Percentiles rank a stretch among this genome's conserved stretches.
Evolutionary conservation across 371 early-diverging fungal genomes (phyloP).

Genomic region (Zopfochytrium polystomum): DNA sequence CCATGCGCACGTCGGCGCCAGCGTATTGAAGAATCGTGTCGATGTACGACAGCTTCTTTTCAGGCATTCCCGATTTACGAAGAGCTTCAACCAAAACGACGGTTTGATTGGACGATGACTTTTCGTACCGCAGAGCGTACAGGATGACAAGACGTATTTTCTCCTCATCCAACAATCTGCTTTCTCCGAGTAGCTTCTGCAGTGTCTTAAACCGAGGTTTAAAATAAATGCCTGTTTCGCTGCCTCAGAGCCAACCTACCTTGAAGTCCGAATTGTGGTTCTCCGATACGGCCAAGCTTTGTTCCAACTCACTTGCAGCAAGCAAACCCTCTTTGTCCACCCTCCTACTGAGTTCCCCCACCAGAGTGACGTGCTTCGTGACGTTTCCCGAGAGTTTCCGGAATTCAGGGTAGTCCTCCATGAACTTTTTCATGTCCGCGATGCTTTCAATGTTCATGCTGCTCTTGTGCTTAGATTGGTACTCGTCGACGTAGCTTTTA

Average conservation of each 20-base stretch:
- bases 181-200: constrained; percentile 63
- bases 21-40: constrained; percentile 74
- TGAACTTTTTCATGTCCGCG: constrained; percentile 95
- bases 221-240: too few relatives aligned
- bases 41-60: constrained; percentile 65
- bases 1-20: constrained; percentile 77
- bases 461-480: constrained; percentile 83
- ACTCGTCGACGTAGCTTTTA: constrained; percentile 89
- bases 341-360: constrained; percentile 84
- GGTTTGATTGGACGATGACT: constrained; percentile 65
- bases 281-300: constrained; percentile 85
- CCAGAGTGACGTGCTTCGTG: constrained; percentile 92
- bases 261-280: constrained; percentile 77
- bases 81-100: constrained; percentile 65
- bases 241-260: constrained; percentile 47
- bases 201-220: constrained; percentile 31
- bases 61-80: constrained; percentile 64
- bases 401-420: constrained; percentile 96
- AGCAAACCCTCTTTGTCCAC: constrained; percentile 71
- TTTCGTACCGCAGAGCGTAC: constrained; percentile 89
- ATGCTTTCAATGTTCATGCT: constrained; percentile 89
- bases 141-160: constrained; percentile 78
- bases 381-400: constrained; percentile 92
- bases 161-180: constrained; percentile 65
- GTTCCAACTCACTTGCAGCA: constrained; percentile 89